These are phyloP conservation scores for Hypomyces perniciosus DNA, from an alignment of 2,329 filamentous ascomycete species.

Conservation along the genomic window DNA sequence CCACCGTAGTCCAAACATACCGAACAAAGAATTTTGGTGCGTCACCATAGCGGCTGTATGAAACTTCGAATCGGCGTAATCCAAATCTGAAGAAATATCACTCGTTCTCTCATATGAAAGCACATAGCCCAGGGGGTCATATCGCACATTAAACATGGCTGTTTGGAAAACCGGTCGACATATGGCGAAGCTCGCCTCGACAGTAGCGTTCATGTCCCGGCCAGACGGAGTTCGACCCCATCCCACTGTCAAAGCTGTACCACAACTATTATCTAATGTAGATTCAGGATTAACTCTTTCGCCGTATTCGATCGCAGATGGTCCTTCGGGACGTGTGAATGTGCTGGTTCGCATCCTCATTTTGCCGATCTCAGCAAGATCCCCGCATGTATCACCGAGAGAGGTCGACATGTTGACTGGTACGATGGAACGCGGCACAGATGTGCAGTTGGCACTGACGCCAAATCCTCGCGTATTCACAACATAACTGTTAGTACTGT, in stretches of 20 bases:
- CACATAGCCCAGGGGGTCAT: conserved; percentile 23
- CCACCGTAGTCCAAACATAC: conserved; percentile 23
- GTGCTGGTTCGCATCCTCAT: background rate
- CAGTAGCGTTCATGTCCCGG: conserved; percentile 7
- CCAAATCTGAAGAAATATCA: conserved; percentile 13
- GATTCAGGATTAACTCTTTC: background rate
- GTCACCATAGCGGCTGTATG: conserved; percentile 15
- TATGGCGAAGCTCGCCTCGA: conserved; percentile 16
- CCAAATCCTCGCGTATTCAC: conserved; percentile 25
- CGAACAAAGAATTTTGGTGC: conserved; percentile 4
- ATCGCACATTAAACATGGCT: conserved; percentile 28
- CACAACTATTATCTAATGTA: background rate
- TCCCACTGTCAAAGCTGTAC: conserved; percentile 14
- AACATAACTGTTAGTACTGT: background rate
- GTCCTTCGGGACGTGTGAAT: conserved; percentile 1
- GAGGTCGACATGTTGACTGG: background rate
- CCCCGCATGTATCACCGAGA: background rate
- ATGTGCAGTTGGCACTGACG: conserved; percentile 16
- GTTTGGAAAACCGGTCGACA: conserved; percentile 27
- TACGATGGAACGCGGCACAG: background rate
- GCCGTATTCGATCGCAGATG: conserved; percentile 15
- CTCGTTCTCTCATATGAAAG: conserved; percentile 14
- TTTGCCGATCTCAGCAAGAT: background rate
- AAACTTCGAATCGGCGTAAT: conserved; percentile 10
- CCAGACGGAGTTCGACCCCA: conserved; percentile 18